Evolutionary conservation across 805 yeast species (phyloP), one percentile per base, ranked within the genome.

Genomic region (Candida berthetii): DNA sequence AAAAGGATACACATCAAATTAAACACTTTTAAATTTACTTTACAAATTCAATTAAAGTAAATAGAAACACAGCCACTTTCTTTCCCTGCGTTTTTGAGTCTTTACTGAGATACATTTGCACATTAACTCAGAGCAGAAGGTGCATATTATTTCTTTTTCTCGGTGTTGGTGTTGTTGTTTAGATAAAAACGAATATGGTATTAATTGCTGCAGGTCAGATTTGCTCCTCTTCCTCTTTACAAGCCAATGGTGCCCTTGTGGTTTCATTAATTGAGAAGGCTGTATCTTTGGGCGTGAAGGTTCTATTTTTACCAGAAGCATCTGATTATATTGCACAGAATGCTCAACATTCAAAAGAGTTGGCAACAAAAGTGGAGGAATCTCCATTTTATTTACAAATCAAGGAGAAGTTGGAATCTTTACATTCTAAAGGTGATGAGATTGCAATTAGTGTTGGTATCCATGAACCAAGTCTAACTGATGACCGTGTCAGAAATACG

Each of bases 251-350:
- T 5, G 51, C 64, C 8, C 62, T 70, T 1, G 95, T 82, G 0
- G 70, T 74, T 11, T 66, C 66, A 25, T 66, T 90, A 31, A 79
- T 91, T 15, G 57, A 64, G n/a, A 61, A 68, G 40, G 96, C 98
- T 0, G 72, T 83, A 0, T 63, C 62, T 2, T 57, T 69, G 14
- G 74, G 82, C 3, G 89, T 84, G 13, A 69, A 73, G 47, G 78
- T 87, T 3, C 66, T 93, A 5, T 88, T 93, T 55, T 72, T 91
- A 36, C 98, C 98, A 2, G 99, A 91, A 59, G 98, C 98, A 0
- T 74, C 93, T 4, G 98, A 91, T 58, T 91, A 88, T 58, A 71
- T 91, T 32, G 82, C 96, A 5, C 69, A 77, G 40, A 77, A 78
- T 54, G 82, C 90, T 2, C 58, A 52, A 1, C 90, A 87, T 49